Base-by-base conservation (phyloP, 139 green algal species). In the Chlorella sp. region DNA sequence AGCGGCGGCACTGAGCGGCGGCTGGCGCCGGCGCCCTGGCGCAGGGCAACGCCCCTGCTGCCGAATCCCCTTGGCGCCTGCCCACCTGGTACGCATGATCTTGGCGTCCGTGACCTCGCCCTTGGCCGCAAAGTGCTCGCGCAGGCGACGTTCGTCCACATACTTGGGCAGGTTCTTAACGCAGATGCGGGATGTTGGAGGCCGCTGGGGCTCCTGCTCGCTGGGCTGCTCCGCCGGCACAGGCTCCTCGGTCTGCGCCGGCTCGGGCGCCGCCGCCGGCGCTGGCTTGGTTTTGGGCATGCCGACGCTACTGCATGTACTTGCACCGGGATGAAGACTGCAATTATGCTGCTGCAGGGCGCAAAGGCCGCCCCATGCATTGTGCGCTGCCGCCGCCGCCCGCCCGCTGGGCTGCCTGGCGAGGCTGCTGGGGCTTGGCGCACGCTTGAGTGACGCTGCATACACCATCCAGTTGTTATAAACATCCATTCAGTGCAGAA, bases 101-200 rank as follows among this genome's bases (percentile, higher is more conserved):
- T 98, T 98, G 62, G 95, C 93, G 84, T 99, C 97, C 6, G 97
- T 99, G 17, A 99, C 94, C 65, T 97, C 93, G 23, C 97, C 97
- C 70, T 95, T 96, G 6, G 86, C 57, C 38, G 74, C 91, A 88
- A 98, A 98, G 85, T 97, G 93, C 74, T 99, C 92, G 16, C 93
- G 91, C 18, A 99, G 84, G 3, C 92, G 85, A 16, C 86, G 44
- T 41, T 98, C 96, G 26, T 88, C 92, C 3, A 96, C 83, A 73
- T 98, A 91, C 87, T 96, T 96, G 7, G 97, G 97, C 15, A 99
- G 72, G 85, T 97, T 97, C 86, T 99, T 99, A 0, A 99, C 91
- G 74, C 95, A 98, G 15, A 99, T 74, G 1, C 97, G 90, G 0
- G 94, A 96, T 2, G 74, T 88, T 44, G 83, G 74, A 20, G 63